A percentile compares a stretch with the other conserved stretches of the same genome.
Evolutionary conservation across 345 rosid species (phyloP).

Genomic region (sweet orange (Citrus sinensis)): DVS_A1.0 CM039162.1:2726501-2727000

Average conservation of each 20-base stretch:
- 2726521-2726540: constrained; percentile 21
- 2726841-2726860: constrained; percentile 15
- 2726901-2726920: constrained; percentile 33
- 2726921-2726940: constrained; percentile 48
- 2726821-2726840: constrained; percentile 61
- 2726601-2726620: constrained; percentile 20
- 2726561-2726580: constrained; percentile 12
- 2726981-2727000: constrained; percentile 27
- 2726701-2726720: not conserved
- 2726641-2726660: constrained; percentile 21
- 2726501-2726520: constrained; percentile 8
- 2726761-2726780: constrained; percentile 96
- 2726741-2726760: constrained; percentile 99
- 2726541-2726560: constrained; percentile 30
- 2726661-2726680: constrained; percentile 16
- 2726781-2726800: constrained; percentile 95
- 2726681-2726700: constrained; percentile 4
- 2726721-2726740: constrained; percentile 99
- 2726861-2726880: constrained; percentile 40
- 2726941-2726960: constrained; percentile 88
- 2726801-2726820: constrained; percentile 99
- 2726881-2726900: constrained; percentile 13
- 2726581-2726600: constrained; percentile 21
- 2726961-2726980: constrained; percentile 32
- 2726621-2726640: not conserved